A percentile compares a stretch with the other conserved stretches of the same genome.
Evolutionary conservation across 257 asterid species (phyloP).

Genomic region (Solanum chilense): DNA sequence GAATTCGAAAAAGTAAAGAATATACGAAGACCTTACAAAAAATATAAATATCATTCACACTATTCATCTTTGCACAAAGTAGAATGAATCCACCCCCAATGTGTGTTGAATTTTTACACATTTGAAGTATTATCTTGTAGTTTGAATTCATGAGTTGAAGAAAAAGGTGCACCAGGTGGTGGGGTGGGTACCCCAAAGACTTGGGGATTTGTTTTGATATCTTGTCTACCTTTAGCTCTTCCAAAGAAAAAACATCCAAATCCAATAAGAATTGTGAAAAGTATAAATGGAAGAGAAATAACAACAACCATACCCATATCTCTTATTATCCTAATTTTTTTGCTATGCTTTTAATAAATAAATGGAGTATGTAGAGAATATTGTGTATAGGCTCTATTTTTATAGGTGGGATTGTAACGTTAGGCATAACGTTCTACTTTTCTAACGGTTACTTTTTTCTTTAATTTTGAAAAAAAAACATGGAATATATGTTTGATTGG

Average conservation of each 20-base stretch:
- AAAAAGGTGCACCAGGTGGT: conserved; percentile 39
- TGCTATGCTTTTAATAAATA: no score
- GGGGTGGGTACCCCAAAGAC: conserved; percentile 69
- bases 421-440: conserved; percentile 30
- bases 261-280: conserved; percentile 58
- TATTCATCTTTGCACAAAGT: neutral
- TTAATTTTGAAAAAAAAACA: no score
- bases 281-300: conserved; percentile 62
- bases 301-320: conserved; percentile 86
- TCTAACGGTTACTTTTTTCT: conserved; percentile 16
- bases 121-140: conserved; percentile 21
- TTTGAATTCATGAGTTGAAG: conserved; percentile 14
- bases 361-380: neutral
- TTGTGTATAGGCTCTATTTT: neutral
- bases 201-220: conserved; percentile 53
- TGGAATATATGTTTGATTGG: neutral
- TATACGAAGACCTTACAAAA: accelerated
- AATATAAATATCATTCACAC: neutral
- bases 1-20: neutral
- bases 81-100: neutral
- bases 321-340: neutral
- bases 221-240: conserved; percentile 72
- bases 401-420: conserved; percentile 9
- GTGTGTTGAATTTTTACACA: conserved; percentile 2
- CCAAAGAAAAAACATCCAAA: conserved; percentile 81